phyloP scores from a whole-genome alignment of 768 basidiomycete genomes.

The Mycena crocata region DNA sequence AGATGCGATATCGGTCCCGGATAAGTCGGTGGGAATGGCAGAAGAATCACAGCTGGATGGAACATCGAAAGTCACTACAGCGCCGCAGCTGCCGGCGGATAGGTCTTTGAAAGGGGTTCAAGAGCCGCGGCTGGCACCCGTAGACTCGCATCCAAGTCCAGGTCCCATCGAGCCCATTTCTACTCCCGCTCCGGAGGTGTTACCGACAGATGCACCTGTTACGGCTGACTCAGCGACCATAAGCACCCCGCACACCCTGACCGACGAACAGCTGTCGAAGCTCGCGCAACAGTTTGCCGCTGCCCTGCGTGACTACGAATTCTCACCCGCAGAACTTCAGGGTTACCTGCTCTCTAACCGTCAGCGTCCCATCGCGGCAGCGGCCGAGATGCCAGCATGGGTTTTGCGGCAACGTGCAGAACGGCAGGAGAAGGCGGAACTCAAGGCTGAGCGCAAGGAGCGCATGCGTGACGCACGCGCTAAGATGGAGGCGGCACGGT shows the following conservation, averaged over 20 bases:
- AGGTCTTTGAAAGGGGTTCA: too few relatives aligned
- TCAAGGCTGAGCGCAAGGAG: slow-evolving; percentile 24
- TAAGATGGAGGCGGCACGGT: slow-evolving; percentile 25
- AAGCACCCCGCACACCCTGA: not conserved
- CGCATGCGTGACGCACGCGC: slow-evolving; percentile 21
- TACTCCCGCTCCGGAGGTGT: not conserved
- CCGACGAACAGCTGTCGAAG: slow-evolving; percentile 30
- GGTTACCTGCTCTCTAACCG: slow-evolving; percentile 66
- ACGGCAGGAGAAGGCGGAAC: slow-evolving; percentile 23
- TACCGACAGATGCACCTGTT: too few relatives aligned
- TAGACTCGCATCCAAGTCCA: too few relatives aligned
- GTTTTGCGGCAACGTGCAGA: slow-evolving; percentile 42
- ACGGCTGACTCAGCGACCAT: not conserved
- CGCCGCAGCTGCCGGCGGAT: not conserved
- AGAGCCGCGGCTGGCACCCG: too few relatives aligned
- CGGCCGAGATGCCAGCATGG: slow-evolving; percentile 54
- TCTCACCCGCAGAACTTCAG: slow-evolving; percentile 72
- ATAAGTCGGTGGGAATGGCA: not conserved
- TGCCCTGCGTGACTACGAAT: slow-evolving; percentile 58
- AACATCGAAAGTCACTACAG: too few relatives aligned
- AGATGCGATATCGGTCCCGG: not conserved
- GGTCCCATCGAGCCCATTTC: not conserved
- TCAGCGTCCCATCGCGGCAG: slow-evolving; percentile 50
- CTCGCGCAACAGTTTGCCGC: slow-evolving; percentile 57
- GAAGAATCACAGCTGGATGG: not conserved